Percentiles rank a stretch among this genome's conserved stretches.
phyloP scores from a whole-genome alignment of 805 yeast genomes.

The Yamadazyma insecticola region DNA sequence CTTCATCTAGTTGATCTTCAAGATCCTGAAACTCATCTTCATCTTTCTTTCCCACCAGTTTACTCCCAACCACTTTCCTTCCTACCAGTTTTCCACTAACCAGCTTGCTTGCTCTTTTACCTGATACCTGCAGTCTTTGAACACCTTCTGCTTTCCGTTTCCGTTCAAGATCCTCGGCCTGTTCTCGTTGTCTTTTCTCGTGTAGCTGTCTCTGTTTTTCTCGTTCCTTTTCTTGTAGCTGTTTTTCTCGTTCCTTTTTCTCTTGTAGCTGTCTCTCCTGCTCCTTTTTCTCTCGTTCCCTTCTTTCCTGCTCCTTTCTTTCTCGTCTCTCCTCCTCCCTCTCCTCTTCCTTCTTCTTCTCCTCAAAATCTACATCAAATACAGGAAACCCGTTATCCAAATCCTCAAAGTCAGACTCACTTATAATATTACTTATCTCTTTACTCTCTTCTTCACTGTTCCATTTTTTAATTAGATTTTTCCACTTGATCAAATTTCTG shows the following conservation, averaged over 20 bases:
- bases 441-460: conserved; percentile 3
- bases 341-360: conserved; percentile 5
- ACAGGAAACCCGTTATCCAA: conserved; percentile 10
- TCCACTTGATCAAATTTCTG: conserved; percentile 27
- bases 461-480: conserved; percentile 6
- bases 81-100: not conserved
- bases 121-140: no score
- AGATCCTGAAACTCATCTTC: conserved; percentile 41
- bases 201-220: conserved; percentile 1
- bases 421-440: conserved; percentile 14
- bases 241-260: conserved; percentile 5
- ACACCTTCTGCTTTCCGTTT: conserved; percentile 1
- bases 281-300: conserved; percentile 7
- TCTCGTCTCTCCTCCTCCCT: conserved; percentile 1
- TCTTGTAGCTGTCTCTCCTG: conserved; percentile 1
- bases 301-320: conserved; percentile 1
- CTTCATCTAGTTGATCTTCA: conserved; percentile 40
- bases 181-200: not conserved
- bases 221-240: conserved; percentile 1
- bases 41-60: conserved; percentile 13
- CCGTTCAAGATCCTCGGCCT: not conserved
- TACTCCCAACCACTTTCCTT: no score
- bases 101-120: not conserved
- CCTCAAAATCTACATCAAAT: conserved; percentile 11
- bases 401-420: conserved; percentile 37